Base-by-base conservation (phyloP, 306 rosid species). In the Medicago lupulina region DNA sequence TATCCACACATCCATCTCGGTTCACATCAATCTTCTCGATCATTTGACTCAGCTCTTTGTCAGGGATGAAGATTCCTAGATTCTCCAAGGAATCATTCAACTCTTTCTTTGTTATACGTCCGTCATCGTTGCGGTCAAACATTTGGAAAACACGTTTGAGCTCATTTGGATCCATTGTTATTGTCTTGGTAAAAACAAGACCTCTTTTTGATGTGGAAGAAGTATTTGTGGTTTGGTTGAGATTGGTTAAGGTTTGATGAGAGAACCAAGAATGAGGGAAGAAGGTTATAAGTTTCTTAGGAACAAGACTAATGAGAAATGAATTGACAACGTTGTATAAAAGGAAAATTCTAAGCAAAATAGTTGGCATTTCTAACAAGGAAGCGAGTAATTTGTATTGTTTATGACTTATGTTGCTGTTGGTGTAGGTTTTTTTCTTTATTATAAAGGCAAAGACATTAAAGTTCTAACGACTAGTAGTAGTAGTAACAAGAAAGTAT, bases 51-150 rank as follows among this genome's bases (percentile, higher is more conserved):
- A 93, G 58, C 17, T 93, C 94, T 34, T 76, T 79, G 51, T 88
- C 94, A 0, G 96, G 89, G 34, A 91, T 91, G 51, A 82, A 84
- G 39, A 93, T 89, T 0, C 97, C 93, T 49, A 93, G 11, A 34
- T 88, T 93, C 85, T 87, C 93, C 12, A 93, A 69, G 0, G 98
- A 93, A 4, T 88, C 91, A 10, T n/a, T 88, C 0, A 93, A 65
- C 73, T 93, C 98, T 74, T 88, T 76, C 78, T 87, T 79, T 5
- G 93, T 87, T 76, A 93, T 91, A 2, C 86, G 51, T 0, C 98
- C 98, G 7, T 93, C 98, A 0, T 96, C 97, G 49, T 93, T 89
- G 0, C 77, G 73, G 49, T 93, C 98, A 28, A 93, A 93, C 91
- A 93, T 82, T 60, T 89, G 93, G 71, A 93, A 93, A 4, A 93